These are phyloP conservation scores for Blattamonas nauphoetae DNA, from an alignment of 78 protist species.

Conservation along the genomic window DNA sequence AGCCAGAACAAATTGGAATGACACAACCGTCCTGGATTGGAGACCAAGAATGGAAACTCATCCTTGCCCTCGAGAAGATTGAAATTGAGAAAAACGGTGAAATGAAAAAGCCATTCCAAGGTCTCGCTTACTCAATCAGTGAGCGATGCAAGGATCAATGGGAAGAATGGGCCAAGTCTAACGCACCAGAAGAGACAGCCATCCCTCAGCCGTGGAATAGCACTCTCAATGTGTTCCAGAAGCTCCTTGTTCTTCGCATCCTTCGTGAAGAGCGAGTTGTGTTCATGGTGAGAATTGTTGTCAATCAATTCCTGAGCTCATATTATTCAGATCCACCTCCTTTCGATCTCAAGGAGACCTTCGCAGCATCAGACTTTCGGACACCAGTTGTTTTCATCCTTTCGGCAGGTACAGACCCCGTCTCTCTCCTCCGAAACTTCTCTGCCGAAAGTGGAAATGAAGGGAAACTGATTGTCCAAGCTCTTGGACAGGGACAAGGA, in stretches of 20 bases:
- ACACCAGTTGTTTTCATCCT: constrained; percentile 43
- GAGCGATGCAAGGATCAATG: not conserved
- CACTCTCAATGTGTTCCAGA: constrained; percentile 19
- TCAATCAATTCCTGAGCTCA: not conserved
- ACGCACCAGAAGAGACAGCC: constrained; percentile 15
- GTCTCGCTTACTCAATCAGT: not conserved
- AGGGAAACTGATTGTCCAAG: not conserved
- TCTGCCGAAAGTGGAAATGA: constrained; percentile 7
- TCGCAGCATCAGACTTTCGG: not conserved
- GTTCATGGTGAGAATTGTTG: not conserved
- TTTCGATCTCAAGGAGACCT: constrained; percentile 2
- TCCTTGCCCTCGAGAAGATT: not conserved
- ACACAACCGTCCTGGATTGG: not conserved
- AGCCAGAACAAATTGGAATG: not conserved
- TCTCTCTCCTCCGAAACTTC: constrained; percentile 1
- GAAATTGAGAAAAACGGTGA: not conserved
- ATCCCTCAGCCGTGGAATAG: constrained; percentile 41
- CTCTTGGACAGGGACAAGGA: constrained; percentile 41
- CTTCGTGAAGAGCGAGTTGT: constrained; percentile 51
- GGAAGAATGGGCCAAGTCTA: not conserved
- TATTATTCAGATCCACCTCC: constrained; percentile 21
- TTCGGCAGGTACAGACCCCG: constrained; percentile 35
- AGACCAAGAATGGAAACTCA: not conserved
- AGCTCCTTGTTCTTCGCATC: constrained; percentile 34
- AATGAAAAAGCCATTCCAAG: not conserved